Evolutionary conservation across 2,329 filamentous ascomycete species (phyloP), one percentile per base, ranked within the genome.

Genomic region (Colletotrichum sp.): DNA sequence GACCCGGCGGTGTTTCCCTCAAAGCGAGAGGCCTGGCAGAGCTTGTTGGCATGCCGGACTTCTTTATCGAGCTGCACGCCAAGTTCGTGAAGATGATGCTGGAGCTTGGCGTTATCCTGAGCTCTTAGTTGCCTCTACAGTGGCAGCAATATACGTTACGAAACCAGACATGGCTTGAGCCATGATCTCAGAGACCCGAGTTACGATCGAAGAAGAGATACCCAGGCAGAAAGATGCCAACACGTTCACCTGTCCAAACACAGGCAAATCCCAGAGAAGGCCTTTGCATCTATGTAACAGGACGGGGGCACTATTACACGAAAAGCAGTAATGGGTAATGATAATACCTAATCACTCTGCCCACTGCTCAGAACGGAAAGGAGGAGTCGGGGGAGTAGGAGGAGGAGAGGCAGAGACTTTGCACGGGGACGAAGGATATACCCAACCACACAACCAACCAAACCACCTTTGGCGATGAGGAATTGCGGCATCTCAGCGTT

Each of bases 1-100:
- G 89, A 0, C 90, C 90, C 21, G 88, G 89, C 60, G 90, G 89
- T 36, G 88, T 91, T 34, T 87, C 89, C 26, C 86, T 90, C 57
- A 92, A 90, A 78, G 88, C 91, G 52, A 89, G 91, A 55, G 92
- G 92, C 4, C 84, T 94, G 65, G 91, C 92, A 1, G 92, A 94
- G 83, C 86, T 94, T 55, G 91, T 93, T 32, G 92, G 92, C 24
- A 86, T 91, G 79, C 92, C 92, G 6, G 92, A 94, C 80, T 92
- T 94, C 80, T 94, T 94, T 79, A 90, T 94, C 72, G 90, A 93
- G 84, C 84, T 94, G 76, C 92, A 94, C 82, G 86, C 88, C 52
- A 88, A 89, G 77, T 94, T 94, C 80, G 92, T 94, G 30, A 88
- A 89, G 80, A 85, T 94, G 55, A 84, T 94, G 68, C 86, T 92